A percentile compares a stretch with the other conserved stretches of the same genome.
Conservation (phyloP, 345 rosid genomes). For the Linum tenue region DNA sequence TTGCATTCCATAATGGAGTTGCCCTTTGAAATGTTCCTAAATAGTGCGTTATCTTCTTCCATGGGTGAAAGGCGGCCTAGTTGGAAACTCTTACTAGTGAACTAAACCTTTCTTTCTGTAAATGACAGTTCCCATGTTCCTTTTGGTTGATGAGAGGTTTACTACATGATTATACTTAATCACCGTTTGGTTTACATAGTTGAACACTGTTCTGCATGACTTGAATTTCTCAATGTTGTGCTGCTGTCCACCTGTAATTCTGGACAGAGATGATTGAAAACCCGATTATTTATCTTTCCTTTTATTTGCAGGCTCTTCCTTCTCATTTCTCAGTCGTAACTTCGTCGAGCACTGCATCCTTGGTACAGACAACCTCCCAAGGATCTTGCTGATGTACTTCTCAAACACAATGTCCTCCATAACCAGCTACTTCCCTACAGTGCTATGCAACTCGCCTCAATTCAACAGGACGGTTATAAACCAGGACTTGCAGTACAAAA, state of each 20-base stretch:
- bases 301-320: constrained; percentile 58
- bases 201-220: no score
- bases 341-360: constrained; percentile 69
- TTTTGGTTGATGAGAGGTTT: neutral
- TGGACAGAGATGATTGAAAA: neutral
- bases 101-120: neutral
- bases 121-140: neutral
- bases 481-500: constrained; percentile 51
- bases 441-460: constrained; percentile 61
- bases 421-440: constrained; percentile 67
- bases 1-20: neutral
- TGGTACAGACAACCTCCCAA: constrained; percentile 85
- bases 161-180: no score
- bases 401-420: constrained; percentile 69
- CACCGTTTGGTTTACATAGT: neutral
- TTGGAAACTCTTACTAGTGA: neutral
- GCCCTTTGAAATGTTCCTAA: neutral
- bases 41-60: neutral
- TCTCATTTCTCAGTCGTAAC: constrained; percentile 57
- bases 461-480: constrained; percentile 59
- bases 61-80: neutral
- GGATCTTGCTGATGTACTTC: constrained; percentile 84
- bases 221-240: neutral
- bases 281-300: neutral
- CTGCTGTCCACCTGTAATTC: neutral